Evolutionary conservation across 352 stramenopile species (phyloP), one percentile per base, ranked within the genome.

Genomic region (Pythium monospermum): DNA sequence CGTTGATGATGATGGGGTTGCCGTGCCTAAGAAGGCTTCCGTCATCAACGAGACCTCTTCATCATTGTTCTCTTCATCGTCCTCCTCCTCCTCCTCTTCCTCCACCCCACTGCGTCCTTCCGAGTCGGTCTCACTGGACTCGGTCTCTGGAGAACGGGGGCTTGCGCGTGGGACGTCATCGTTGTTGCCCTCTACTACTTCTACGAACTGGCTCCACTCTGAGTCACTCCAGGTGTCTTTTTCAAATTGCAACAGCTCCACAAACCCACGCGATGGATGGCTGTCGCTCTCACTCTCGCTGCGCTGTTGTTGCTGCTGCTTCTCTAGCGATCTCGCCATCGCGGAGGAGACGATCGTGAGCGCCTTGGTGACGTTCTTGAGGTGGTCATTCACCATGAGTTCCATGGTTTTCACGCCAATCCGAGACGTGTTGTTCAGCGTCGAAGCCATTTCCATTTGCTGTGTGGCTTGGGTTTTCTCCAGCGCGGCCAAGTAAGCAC

Each of bases 331-430:
- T 12, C 37, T 57, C 16, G 40, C 35, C 6, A 45, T 18, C 16
- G 57, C 50, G 1, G 28, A 31, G 3, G 36, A 18, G 3, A 31
- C 12, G 7, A 58, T 33, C 4, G 11, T 33, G 49, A 64, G 44
- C 11, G 57, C 57, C 19, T 58, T 58, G 19, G 26, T 18, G 12
- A 59, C 35, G 15, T 59, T 64, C 56, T 85, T 85, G 21, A 71
- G 19, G 37, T 73, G 69, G 30, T 82, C 74, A 33, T 69, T 53
- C 26, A 78, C 59, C 69, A 85, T 76, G 2, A 83, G 36, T 27
- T 85, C 69, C 69, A 85, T 72, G 16, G 74, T 85, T 41, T 79
- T 81, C 16, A 81, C 65, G 0, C 61, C 53, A 21, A 82, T 49
- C 2, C 46, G 50, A 19, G 67, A 66, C n/a, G 71, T 77, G 19